phyloP scores from a whole-genome alignment of 2,329 filamentous ascomycete genomes.

The Diaporthe humulicola region DNA sequence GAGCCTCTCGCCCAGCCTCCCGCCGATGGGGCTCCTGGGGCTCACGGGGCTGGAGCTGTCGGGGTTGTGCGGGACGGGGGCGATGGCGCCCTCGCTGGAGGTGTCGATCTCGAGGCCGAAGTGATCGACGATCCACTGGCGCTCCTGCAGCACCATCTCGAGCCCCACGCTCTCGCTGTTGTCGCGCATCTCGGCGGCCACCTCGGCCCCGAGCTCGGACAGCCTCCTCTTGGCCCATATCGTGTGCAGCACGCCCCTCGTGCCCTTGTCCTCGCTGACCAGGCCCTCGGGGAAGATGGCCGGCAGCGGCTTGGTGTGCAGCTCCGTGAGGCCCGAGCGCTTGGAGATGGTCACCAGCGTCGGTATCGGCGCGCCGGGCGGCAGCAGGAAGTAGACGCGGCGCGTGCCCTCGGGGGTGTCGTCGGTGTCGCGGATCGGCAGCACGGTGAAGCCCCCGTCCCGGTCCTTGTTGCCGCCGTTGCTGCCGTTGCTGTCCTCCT shows the following conservation, averaged over 20 bases:
- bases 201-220: constrained; percentile 81
- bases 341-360: constrained; percentile 76
- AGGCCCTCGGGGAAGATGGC: constrained; percentile 87
- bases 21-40: constrained; percentile 73
- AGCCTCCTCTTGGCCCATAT: constrained; percentile 90
- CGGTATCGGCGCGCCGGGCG: constrained; percentile 79
- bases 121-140: constrained; percentile 86
- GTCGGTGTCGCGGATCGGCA: constrained; percentile 73
- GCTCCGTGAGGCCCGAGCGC: constrained; percentile 56
- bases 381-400: constrained; percentile 82
- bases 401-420: constrained; percentile 64
- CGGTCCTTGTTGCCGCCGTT: constrained; percentile 81
- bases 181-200: constrained; percentile 76
- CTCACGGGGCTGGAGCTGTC: constrained; percentile 46
- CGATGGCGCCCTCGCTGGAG: constrained; percentile 43
- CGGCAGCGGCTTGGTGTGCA: constrained; percentile 82
- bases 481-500: not conserved
- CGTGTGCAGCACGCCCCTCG: constrained; percentile 87
- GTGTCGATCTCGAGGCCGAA: constrained; percentile 73
- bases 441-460: constrained; percentile 79
- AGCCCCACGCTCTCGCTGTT: constrained; percentile 87
- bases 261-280: constrained; percentile 76
- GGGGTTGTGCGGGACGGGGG: constrained; percentile 43
- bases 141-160: constrained; percentile 86
- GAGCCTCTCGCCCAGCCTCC: constrained; percentile 82